These are phyloP conservation scores for Verticillium albo-atrum DNA, from an alignment of 2,329 filamentous ascomycete genomes.

Conservation along the genomic window DNA sequence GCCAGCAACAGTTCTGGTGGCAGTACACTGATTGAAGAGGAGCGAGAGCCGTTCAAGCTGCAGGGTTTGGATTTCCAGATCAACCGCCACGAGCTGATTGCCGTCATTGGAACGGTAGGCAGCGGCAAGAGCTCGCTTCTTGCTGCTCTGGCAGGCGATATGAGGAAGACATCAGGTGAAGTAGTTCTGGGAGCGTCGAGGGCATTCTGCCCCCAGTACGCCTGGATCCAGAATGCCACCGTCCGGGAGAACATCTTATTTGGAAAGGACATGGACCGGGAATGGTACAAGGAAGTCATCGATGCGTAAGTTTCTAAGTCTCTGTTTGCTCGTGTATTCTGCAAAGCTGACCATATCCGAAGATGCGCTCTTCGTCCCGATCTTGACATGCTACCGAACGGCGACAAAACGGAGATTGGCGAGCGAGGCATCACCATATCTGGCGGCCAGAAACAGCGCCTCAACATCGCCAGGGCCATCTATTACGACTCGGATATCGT, in stretches of 20 bases:
- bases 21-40: conserved; percentile 54
- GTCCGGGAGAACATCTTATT: conserved; percentile 89
- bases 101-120: conserved; percentile 84
- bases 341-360: conserved; percentile 12
- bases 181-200: conserved; percentile 73
- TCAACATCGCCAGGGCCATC: conserved; percentile 85
- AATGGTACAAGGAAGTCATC: conserved; percentile 82
- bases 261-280: conserved; percentile 68
- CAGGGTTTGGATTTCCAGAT: conserved; percentile 63
- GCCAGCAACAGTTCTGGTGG: conserved; percentile 42
- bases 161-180: conserved; percentile 75
- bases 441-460: conserved; percentile 88
- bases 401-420: conserved; percentile 88
- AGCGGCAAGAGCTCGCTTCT: conserved; percentile 89
- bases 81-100: conserved; percentile 72
- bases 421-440: conserved; percentile 94
- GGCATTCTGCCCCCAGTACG: conserved; percentile 92
- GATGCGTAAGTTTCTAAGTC: conserved; percentile 63
- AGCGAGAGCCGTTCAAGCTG: conserved; percentile 67
- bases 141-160: conserved; percentile 86
- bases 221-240: conserved; percentile 94
- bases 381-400: conserved; percentile 86
- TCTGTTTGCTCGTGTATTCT: neutral
- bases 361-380: conserved; percentile 79
- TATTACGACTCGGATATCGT: conserved; percentile 66